Conservation (phyloP, 2,329 filamentous ascomycete genomes). For the Fusarium begoniae region DNA sequence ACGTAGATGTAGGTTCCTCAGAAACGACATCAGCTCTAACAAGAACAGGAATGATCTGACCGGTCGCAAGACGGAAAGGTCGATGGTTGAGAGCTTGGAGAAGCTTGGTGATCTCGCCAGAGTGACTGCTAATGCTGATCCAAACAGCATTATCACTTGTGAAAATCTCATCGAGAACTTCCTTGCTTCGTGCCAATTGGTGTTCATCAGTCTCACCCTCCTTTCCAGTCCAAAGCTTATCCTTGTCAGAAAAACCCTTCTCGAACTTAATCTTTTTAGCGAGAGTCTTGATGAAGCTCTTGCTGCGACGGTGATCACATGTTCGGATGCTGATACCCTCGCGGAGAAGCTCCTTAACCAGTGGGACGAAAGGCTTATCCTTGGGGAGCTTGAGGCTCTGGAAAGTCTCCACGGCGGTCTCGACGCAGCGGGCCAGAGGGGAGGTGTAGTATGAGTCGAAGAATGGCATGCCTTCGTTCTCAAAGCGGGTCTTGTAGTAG, state of each 20-base stretch:
- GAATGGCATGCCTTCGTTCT: constrained; percentile 62
- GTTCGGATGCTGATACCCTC: constrained; percentile 75
- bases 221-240: constrained; percentile 55
- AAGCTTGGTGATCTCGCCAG: constrained; percentile 63
- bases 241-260: constrained; percentile 66
- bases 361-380: constrained; percentile 62
- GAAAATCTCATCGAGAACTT: constrained; percentile 67
- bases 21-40: constrained; percentile 64
- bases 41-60: constrained; percentile 73
- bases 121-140: constrained; percentile 69
- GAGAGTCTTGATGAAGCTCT: constrained; percentile 59
- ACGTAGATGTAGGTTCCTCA: constrained; percentile 41
- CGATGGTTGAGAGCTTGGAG: constrained; percentile 68
- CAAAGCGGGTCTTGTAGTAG: constrained; percentile 67
- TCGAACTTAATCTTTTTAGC: constrained; percentile 68
- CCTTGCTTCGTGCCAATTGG: constrained; percentile 59
- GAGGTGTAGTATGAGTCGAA: constrained; percentile 73
- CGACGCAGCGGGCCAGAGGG: constrained; percentile 69
- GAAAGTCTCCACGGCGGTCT: constrained; percentile 72
- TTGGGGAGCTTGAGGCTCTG: constrained; percentile 60
- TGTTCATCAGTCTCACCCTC: constrained; percentile 56
- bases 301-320: constrained; percentile 69
- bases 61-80: constrained; percentile 70
- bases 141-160: constrained; percentile 60
- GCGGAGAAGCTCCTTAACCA: constrained; percentile 71